Conservation (phyloP, 1,284 basidiomycete species). For the Irpex rosettiformis region DNA sequence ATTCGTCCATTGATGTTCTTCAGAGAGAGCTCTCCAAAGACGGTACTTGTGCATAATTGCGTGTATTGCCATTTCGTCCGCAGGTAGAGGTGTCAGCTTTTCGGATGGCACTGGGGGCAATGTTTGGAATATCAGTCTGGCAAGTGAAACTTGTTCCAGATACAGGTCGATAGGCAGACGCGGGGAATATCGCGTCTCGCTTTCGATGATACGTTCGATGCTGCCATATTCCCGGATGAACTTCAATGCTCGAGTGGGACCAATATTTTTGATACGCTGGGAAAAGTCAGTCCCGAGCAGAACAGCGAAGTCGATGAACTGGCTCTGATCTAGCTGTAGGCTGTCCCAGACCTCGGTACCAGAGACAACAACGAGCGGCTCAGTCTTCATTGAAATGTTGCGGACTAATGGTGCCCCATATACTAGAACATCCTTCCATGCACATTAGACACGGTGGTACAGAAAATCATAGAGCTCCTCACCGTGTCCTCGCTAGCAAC, state of each 20-base stretch:
- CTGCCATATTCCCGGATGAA: constrained; percentile 66
- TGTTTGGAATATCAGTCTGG: constrained; percentile 58
- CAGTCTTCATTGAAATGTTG: constrained; percentile 57
- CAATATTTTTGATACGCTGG: constrained; percentile 74
- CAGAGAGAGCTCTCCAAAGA: constrained; percentile 27
- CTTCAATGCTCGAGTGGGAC: constrained; percentile 69
- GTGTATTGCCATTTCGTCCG: constrained; percentile 39
- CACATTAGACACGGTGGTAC: neutral
- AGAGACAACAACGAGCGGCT: constrained; percentile 62
- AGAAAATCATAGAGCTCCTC: constrained; percentile 15
- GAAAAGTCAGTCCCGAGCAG: constrained; percentile 89
- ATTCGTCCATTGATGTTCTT: constrained; percentile 43
- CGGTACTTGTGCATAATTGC: constrained; percentile 46
- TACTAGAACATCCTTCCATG: constrained; percentile 65
- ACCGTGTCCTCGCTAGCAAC: constrained; percentile 88
- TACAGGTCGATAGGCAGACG: constrained; percentile 45
- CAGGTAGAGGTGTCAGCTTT: constrained; percentile 32
- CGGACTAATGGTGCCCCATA: constrained; percentile 79
- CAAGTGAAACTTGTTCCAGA: constrained; percentile 55
- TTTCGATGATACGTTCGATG: constrained; percentile 70
- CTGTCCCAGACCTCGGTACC: constrained; percentile 57
- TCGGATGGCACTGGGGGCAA: constrained; percentile 56
- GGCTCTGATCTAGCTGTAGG: constrained; percentile 50
- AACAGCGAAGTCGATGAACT: constrained; percentile 80
- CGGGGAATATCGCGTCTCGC: constrained; percentile 51